Evolutionary conservation across 2,329 filamentous ascomycete genomes (phyloP), one percentile per base, ranked within the genome.

Genomic region (Aspergillus candidus): DNA sequence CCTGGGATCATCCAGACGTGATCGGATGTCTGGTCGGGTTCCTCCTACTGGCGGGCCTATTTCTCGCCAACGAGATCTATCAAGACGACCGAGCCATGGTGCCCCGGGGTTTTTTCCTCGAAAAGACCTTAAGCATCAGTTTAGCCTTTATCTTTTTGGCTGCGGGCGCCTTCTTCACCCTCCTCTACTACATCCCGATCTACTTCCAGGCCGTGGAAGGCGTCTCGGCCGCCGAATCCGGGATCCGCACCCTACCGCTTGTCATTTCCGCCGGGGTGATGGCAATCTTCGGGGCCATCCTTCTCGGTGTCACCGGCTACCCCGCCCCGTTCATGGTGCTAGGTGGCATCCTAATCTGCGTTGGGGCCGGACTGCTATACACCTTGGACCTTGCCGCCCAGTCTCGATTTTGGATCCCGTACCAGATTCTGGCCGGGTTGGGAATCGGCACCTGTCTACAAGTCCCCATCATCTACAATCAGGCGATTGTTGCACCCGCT

Each of bases 11-110:
- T 11, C 4, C 11, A 4, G 32, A 34, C 12, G 32, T 36, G 10
- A 41, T 36, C n/a, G 40, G 40, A 10, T 27, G 15, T 35, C 32
- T 41, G 12, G n/a, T 41, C 31, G 40, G 40, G 13, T 34, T 34
- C 31, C 17, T 14, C 3, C 7, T 34, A 12, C 40, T 41, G 11
- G 8, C 30, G 12, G 32, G 32, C 7, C 18, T 41, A 4, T 15
- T 36, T 15, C 27, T 18, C 18, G 18, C 18, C 18, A 18, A 18
- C 18, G 18, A 18, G 18, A 5, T 18, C 18, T 18, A 18, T 4
- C 18, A 18, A 18, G 18, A 18, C 6, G 18, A 18, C 18, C 18
- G 18, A 18, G 18, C 18, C 18, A 18, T 18, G 18, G 18, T 18
- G 18, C 18, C 18, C 18, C 18, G 18, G 18, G 18, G 18, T 18